Evolutionary conservation across 106 monocot species (phyloP).

Genomic region (Dendrobium nobile): DNA sequence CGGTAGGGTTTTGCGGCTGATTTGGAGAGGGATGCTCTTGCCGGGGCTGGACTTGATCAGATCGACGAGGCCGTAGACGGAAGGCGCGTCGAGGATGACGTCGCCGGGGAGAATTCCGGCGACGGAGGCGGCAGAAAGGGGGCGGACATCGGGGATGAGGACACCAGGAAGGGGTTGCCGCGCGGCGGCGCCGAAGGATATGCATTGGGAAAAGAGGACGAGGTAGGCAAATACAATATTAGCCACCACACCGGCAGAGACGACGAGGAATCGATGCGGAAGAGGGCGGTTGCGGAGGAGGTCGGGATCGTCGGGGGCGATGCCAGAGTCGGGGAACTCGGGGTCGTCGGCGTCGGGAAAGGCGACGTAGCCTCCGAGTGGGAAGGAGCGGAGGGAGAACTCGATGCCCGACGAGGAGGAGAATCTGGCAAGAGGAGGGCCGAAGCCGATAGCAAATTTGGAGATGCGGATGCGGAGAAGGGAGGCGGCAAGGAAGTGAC

Average conservation of each 20-base stretch:
- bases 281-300: conserved; percentile 78
- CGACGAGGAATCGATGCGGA: conserved; percentile 68
- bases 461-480: conserved; percentile 76
- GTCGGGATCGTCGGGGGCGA: conserved; percentile 70
- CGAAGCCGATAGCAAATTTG: conserved; percentile 89
- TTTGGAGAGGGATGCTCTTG: conserved; percentile 27
- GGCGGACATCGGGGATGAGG: conserved; percentile 63
- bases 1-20: conserved; percentile 13
- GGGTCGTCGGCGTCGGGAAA: conserved; percentile 81
- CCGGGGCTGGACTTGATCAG: conserved; percentile 53
- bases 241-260: conserved; percentile 85
- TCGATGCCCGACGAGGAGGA: conserved; percentile 45
- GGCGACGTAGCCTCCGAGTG: conserved; percentile 86
- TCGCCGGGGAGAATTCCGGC: conserved; percentile 66
- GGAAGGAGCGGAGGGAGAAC: conserved; percentile 86
- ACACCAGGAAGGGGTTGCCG: conserved; percentile 60
- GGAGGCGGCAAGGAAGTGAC: conserved; percentile 86
- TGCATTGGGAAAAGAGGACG: conserved; percentile 57
- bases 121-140: conserved; percentile 50
- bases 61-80: conserved; percentile 59
- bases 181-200: conserved; percentile 65
- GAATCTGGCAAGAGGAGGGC: conserved; percentile 72
- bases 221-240: conserved; percentile 73
- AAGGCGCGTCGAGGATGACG: conserved; percentile 46
- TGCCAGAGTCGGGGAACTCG: conserved; percentile 45